Evolutionary conservation across 345 rosid genomes (phyloP).

Genomic region (Eucalyptus pauciflora): DNA sequence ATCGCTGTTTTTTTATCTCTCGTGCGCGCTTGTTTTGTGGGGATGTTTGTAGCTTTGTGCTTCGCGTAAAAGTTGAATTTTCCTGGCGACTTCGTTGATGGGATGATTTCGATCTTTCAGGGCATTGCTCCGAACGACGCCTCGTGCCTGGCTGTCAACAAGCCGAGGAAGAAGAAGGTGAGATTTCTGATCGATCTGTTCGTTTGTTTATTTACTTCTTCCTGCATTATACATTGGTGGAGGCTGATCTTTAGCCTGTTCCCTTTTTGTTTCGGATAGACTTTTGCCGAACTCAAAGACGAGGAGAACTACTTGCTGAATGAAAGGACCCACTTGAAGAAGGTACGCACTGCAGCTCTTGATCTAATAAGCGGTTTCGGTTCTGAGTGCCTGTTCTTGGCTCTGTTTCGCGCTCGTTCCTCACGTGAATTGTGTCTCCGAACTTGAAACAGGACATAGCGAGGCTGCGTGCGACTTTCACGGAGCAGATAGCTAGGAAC

Average conservation of each 20-base stretch:
- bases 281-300: constrained; percentile 55
- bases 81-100: not conserved
- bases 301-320: constrained; percentile 44
- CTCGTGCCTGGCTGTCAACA: constrained; percentile 17
- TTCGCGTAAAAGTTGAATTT: not conserved
- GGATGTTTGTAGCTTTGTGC: not conserved
- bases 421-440: not conserved
- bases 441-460: constrained; percentile 38
- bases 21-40: not conserved
- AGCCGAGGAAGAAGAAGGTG: constrained; percentile 57
- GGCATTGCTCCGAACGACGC: constrained; percentile 18
- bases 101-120: constrained; percentile 13
- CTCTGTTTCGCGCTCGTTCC: accelerated
- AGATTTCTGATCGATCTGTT: not conserved
- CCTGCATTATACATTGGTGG: not conserved
- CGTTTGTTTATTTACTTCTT: not conserved
- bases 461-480: constrained; percentile 22
- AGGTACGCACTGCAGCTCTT: constrained; percentile 8
- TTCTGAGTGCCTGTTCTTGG: not conserved
- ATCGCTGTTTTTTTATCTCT: not conserved
- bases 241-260: not conserved
- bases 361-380: not conserved
- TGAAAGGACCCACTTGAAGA: constrained; percentile 36
- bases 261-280: constrained; percentile 5
- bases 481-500: constrained; percentile 32